phyloP scores from a whole-genome alignment of 2,329 filamentous ascomycete species.

The Aureobasidium melanogenum region DNA sequence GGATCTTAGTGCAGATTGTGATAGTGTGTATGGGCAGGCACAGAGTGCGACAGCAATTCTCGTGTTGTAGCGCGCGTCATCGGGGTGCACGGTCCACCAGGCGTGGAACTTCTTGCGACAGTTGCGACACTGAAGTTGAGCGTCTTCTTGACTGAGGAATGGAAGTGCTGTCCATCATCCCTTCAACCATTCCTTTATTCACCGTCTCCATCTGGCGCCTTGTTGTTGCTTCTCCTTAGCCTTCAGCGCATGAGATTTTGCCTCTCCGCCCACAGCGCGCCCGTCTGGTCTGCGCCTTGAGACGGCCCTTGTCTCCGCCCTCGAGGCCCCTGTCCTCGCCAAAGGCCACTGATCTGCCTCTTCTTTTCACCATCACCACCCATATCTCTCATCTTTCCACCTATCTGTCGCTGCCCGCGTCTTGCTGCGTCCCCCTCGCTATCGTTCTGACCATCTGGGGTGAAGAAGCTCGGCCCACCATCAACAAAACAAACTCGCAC shows the following conservation, averaged over 20 bases:
- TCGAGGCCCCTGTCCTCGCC: constrained; percentile 4
- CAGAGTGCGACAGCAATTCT: neutral
- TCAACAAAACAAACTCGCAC: neutral
- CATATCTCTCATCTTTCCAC: neutral
- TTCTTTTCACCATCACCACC: neutral
- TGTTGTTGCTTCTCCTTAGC: neutral
- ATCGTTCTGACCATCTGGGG: neutral
- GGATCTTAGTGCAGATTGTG: neutral
- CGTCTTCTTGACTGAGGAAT: neutral
- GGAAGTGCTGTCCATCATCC: neutral
- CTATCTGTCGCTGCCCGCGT: neutral
- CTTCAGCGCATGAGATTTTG: neutral
- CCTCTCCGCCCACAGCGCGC: neutral
- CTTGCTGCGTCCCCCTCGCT: neutral
- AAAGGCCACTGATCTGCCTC: neutral
- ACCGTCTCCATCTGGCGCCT: neutral
- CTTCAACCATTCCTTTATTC: constrained; percentile 3
- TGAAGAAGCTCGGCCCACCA: neutral
- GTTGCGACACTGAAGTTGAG: neutral
- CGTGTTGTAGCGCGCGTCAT: neutral
- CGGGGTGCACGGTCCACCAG: neutral
- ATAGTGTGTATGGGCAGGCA: neutral
- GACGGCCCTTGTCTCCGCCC: neutral
- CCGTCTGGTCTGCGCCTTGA: neutral
- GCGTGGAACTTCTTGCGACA: neutral